Evolutionary conservation across 2,329 filamentous ascomycete species (phyloP), one percentile per base, ranked within the genome.

Genomic region (Trichoderma citrinoviride): DNA sequence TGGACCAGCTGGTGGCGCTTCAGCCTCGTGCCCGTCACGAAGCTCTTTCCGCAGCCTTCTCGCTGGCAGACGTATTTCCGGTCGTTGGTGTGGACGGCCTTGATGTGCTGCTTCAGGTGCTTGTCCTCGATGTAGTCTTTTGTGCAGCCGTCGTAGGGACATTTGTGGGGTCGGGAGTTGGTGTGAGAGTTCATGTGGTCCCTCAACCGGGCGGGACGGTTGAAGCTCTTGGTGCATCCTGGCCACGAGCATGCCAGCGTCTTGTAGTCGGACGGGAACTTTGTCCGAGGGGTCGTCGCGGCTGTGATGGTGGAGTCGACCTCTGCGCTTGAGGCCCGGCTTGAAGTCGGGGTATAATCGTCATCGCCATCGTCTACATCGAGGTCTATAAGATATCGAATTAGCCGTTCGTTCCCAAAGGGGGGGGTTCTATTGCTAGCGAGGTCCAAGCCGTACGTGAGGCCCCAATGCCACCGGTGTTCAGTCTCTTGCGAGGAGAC

Each of bases 121-220:
- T 94, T 94, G 69, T 92, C 87, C 67, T 95, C 91, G 15, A 92
- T 85, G 74, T 96, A 98, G 47, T 88, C 85, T 79, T 97, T 97
- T 71, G 87, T 85, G 73, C 94, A 98, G 47, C 78, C 87, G 6
- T 83, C 78, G 67, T 89, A 84, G 2, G 82, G 80, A 73, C 94
- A 98, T 44, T 83, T 82, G 76, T 90, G 96, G 0, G 92, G 88
- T 1, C 93, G 87, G 70, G 94, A 91, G 70, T 94, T 92, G 61
- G 87, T 94, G 76, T 98, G 94, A 1, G 90, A 93, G 68, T 92
- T 85, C 25, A 94, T 78, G 73, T 98, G 94, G 65, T 91, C 88
- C 66, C 89, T 83, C 4, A 97, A 83, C 29, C 92, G 87, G 40
- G 90, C 90, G 0, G 92, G 93, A 3, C 94, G 88, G 75, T 96